phyloP scores from a whole-genome alignment of 805 yeast genomes.

The Candida michaelii region DNA sequence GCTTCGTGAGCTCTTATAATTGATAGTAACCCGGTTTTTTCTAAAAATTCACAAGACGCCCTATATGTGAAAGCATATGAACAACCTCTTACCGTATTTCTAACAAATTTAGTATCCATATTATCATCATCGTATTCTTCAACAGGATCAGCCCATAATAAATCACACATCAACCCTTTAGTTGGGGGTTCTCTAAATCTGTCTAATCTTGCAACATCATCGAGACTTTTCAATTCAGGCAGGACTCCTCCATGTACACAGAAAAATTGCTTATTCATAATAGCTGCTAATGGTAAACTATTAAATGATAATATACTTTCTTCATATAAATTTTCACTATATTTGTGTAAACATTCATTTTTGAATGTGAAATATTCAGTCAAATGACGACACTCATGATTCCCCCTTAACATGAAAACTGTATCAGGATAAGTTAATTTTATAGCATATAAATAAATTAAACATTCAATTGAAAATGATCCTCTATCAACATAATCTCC shows the following conservation, averaged over 20 bases:
- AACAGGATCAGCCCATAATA: constrained; percentile 96
- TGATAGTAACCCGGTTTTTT: constrained; percentile 74
- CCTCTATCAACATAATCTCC: constrained; percentile 98
- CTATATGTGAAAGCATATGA: constrained; percentile 84
- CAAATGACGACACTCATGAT: constrained; percentile 91
- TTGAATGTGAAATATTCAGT: constrained; percentile 93
- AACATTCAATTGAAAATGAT: constrained; percentile 79
- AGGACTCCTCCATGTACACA: constrained; percentile 97
- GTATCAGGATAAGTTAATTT: constrained; percentile 74
- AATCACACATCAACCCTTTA: constrained; percentile 88
- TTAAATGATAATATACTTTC: constrained; percentile 78
- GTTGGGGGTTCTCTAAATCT: constrained; percentile 93
- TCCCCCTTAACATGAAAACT: constrained; percentile 85
- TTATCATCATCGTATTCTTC: constrained; percentile 66
- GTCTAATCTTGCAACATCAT: constrained; percentile 67
- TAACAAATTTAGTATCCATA: constrained; percentile 50
- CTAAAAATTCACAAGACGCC: constrained; percentile 78
- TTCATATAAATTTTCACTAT: constrained; percentile 62
- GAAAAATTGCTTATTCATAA: constrained; percentile 90
- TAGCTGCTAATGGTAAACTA: constrained; percentile 86
- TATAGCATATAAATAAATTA: constrained; percentile 72
- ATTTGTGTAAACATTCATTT: constrained; percentile 85
- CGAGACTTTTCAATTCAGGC: constrained; percentile 71
- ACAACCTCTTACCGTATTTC: constrained; percentile 84
- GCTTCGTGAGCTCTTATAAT: constrained; percentile 96